Percentiles rank a stretch among this genome's conserved stretches.
Evolutionary conservation across 2,329 filamentous ascomycete species (phyloP).

Genomic region (Penicillium palitans): DNA sequence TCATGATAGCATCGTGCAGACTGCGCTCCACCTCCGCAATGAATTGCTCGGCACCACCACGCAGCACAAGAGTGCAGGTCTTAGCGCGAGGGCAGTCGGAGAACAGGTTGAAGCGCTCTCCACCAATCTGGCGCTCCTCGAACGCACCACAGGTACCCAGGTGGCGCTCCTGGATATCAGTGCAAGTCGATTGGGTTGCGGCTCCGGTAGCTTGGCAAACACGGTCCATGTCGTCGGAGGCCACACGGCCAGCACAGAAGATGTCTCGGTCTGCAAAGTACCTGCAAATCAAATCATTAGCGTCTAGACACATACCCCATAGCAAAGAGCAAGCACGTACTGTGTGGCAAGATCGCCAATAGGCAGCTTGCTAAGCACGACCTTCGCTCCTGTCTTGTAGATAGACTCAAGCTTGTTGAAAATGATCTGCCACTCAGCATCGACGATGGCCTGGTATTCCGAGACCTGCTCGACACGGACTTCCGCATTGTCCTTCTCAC

Average conservation of each 20-base stretch:
- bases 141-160: conserved; percentile 87
- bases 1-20: conserved; percentile 99
- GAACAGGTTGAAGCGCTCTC: conserved; percentile 98
- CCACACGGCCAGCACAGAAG: conserved; percentile 94
- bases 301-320: background rate
- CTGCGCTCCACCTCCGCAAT: conserved; percentile 98
- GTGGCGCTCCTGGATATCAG: conserved; percentile 85
- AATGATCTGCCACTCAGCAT: conserved; percentile 99
- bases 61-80: conserved; percentile 93
- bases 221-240: conserved; percentile 89
- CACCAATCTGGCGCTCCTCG: conserved; percentile 95
- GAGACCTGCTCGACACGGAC: conserved; percentile 97
- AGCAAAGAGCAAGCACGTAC: conserved; percentile 39
- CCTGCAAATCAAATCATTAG: conserved; percentile 29
- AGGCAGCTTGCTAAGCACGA: conserved; percentile 93
- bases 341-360: conserved; percentile 98
- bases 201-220: conserved; percentile 94
- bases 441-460: conserved; percentile 98
- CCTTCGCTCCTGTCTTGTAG: conserved; percentile 91
- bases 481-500: conserved; percentile 98
- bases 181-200: conserved; percentile 91
- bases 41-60: conserved; percentile 97
- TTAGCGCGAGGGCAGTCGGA: conserved; percentile 92
- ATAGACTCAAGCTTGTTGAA: conserved; percentile 98
- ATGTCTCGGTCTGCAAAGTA: conserved; percentile 97